Conservation (phyloP, 306 rosid genomes). For the Dryas alaskensis region DNA sequence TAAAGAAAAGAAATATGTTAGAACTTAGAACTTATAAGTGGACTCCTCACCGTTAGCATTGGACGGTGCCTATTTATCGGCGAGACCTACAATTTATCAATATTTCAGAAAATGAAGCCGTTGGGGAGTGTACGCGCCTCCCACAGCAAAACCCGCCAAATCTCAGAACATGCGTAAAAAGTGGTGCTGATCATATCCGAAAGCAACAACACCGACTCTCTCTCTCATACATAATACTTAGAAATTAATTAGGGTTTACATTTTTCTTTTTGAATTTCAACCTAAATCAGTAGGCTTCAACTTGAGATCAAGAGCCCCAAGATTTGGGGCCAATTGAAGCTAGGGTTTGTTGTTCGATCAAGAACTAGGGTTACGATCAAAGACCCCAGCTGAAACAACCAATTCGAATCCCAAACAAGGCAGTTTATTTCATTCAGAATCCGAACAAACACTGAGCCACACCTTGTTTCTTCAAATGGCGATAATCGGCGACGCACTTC, state of each 20-base stretch:
- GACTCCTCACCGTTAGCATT: no score
- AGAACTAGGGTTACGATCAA: no score
- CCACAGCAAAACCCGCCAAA: slow-evolving; percentile 16
- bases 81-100: no score
- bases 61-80: no score
- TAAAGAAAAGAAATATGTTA: no score
- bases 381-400: no score
- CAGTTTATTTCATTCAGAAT: background rate
- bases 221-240: background rate
- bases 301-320: slow-evolving; percentile 4
- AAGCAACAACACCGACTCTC: background rate
- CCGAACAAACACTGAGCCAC: background rate
- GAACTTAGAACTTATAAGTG: no score
- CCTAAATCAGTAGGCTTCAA: no score
- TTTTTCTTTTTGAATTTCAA: background rate
- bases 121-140: slow-evolving; percentile 22
- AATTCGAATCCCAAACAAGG: no score
- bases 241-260: background rate
- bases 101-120: background rate
- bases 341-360: background rate
- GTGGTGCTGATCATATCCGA: slow-evolving; percentile 1
- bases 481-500: slow-evolving; percentile 87
- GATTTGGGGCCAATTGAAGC: background rate
- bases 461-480: slow-evolving; percentile 42
- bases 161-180: slow-evolving; percentile 5